Percentiles rank a stretch among this genome's conserved stretches.
These are phyloP conservation scores for Gamarada debralockiae DNA, from an alignment of 495 filamentous ascomycete species.

Conservation along the genomic window DNA sequence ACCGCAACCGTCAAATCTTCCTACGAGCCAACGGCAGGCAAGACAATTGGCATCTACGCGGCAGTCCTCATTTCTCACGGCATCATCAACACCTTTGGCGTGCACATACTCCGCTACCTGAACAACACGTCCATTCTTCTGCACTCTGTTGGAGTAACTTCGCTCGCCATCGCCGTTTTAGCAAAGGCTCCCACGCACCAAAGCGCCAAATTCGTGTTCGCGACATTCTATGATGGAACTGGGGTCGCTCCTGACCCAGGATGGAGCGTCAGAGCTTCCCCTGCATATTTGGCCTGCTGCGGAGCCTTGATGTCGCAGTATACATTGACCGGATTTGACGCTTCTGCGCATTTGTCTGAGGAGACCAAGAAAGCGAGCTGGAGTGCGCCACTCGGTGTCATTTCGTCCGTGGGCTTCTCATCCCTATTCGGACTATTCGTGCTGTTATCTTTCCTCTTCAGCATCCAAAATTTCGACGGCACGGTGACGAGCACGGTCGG, in stretches of 20 bases:
- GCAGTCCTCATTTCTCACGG: constrained; percentile 54
- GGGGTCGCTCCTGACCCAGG: constrained; percentile 38
- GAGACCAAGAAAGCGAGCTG: constrained; percentile 57
- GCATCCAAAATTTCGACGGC: constrained; percentile 50
- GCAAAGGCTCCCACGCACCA: constrained; percentile 60
- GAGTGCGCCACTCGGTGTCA: constrained; percentile 57
- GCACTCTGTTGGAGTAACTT: constrained; percentile 53
- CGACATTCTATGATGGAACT: constrained; percentile 53
- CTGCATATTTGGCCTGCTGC: constrained; percentile 50
- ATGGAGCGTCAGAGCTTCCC: constrained; percentile 47
- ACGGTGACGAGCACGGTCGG: constrained; percentile 37
- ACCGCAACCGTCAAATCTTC: constrained; percentile 51
- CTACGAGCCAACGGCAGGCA: constrained; percentile 44
- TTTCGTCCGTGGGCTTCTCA: constrained; percentile 54
- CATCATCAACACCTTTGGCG: constrained; percentile 57
- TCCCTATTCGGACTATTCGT: constrained; percentile 63
- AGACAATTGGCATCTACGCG: constrained; percentile 62
- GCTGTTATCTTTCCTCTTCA: constrained; percentile 53
- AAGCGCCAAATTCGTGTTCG: constrained; percentile 56
- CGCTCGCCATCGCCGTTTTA: constrained; percentile 55
- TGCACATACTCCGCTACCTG: constrained; percentile 50
- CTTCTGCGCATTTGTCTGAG: constrained; percentile 54
- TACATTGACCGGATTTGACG: constrained; percentile 53
- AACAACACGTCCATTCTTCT: constrained; percentile 60
- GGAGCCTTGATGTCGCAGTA: constrained; percentile 54